These are phyloP conservation scores for Skeletonema grethae DNA, from an alignment of 108 stramenopile genomes.

Conservation along the genomic window DNA sequence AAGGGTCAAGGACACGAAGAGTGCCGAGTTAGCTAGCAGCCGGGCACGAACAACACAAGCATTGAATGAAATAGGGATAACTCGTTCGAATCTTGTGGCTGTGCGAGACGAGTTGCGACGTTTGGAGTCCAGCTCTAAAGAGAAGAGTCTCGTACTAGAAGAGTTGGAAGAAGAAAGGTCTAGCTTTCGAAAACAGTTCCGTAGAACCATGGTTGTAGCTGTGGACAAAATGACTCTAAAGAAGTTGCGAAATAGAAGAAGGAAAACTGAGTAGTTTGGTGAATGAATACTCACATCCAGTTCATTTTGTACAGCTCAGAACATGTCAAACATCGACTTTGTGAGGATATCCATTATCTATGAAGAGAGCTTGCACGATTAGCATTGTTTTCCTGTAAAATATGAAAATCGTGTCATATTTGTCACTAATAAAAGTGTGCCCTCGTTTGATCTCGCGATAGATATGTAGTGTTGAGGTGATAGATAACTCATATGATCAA, in stretches of 20 bases:
- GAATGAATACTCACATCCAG: background rate
- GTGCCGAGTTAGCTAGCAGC: constrained; percentile 19
- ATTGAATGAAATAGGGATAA: constrained; percentile 32
- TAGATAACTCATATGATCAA: too few species aligned
- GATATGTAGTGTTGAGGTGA: too few species aligned
- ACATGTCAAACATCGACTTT: too few species aligned
- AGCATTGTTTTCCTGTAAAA: too few species aligned
- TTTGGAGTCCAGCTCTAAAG: constrained; percentile 15
- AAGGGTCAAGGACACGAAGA: constrained; percentile 22
- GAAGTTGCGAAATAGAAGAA: constrained; percentile 12
- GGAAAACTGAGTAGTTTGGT: background rate
- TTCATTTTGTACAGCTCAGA: too few species aligned
- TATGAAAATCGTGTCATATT: too few species aligned
- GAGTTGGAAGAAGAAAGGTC: constrained; percentile 35
- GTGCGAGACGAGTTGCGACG: constrained; percentile 16
- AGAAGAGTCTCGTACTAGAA: constrained; percentile 13
- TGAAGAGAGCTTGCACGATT: too few species aligned
- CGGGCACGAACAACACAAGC: constrained; percentile 13
- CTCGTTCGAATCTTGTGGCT: constrained; percentile 21
- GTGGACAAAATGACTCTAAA: constrained; percentile 21
- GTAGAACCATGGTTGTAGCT: constrained; percentile 20
- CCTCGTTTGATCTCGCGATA: too few species aligned
- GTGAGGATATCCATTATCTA: too few species aligned
- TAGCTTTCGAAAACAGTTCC: constrained; percentile 38
- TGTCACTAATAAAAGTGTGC: too few species aligned